Base-by-base conservation (phyloP, 345 rosid species). In the Citrus mangshanensis region DNA sequence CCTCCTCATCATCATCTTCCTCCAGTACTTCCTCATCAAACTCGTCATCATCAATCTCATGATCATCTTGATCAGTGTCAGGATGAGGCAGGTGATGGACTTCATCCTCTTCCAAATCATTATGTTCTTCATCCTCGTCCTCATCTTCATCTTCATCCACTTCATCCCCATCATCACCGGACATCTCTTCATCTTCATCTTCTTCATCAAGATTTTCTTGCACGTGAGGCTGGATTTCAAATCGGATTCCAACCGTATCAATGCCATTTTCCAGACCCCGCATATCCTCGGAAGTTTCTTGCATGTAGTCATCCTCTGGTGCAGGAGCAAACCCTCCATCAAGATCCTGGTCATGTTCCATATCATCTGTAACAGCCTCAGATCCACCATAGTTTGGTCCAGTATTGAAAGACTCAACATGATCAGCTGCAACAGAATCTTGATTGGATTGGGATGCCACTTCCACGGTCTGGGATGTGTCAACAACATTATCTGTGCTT, bases 291-390 rank as follows among this genome's bases (percentile, higher is more conserved):
- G 92, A 84, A 75, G 88, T 89, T 79, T 91, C 99, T 83, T 90
- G 99, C 99, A 92, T 93, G 80, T 85, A 92, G 71, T 95, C 97
- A 77, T 91, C 97, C 86, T 91, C 98, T 32, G 89, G 80, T 75
- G 84, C 84, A 67, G 90, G 88, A 68, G 85, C 86, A 87, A 91
- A 93, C 77, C 93, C 92, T 68, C 80, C 93, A 88, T 90, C 93
- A 74, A 92, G 86, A 83, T 95, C 99, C 85, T 92, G 97, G 73
- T 90, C 99, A 74, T 93, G 98, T 73, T 95, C 99, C 98, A 93
- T 90, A 82, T 95, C 96, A 83, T 93, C 98, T 32, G 91, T 89
- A 81, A 91, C 91, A 83, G 93, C 92, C 85, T 92, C 97, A 73
- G 97, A 87, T 63, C 87, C 94, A 79, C 90, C 92, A 84, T 84